These are phyloP conservation scores for Cryphonectria japonica DNA, from an alignment of 2,329 filamentous ascomycete genomes.

Conservation along the genomic window DNA sequence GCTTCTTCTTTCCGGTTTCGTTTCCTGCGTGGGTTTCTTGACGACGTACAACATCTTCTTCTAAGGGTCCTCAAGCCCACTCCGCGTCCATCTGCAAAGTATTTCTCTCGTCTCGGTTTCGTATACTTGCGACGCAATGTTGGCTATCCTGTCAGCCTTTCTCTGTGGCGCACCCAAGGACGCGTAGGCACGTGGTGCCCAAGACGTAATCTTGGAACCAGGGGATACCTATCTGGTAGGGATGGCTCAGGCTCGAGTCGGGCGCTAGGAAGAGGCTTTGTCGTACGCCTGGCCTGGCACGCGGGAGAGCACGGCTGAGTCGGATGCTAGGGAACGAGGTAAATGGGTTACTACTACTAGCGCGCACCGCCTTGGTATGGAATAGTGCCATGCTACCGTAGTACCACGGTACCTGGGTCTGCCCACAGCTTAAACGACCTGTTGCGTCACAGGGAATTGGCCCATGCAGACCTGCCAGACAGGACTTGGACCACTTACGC, in stretches of 20 bases:
- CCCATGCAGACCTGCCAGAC: neutral
- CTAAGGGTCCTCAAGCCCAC: neutral
- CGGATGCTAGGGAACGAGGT: neutral
- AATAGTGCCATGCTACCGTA: neutral
- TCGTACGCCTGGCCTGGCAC: neutral
- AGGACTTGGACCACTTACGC: neutral
- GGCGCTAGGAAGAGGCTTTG: neutral
- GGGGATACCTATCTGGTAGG: neutral
- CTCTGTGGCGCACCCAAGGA: neutral
- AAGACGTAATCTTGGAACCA: neutral
- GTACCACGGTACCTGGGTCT: neutral
- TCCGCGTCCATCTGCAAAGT: neutral
- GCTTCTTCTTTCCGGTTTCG: slow-evolving; percentile 1
- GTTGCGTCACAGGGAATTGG: neutral
- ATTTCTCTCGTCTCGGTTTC: neutral
- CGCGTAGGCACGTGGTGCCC: slow-evolving; percentile 5
- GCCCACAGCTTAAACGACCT: neutral
- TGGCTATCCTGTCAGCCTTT: neutral
- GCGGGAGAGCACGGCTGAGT: neutral
- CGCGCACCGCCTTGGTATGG: neutral
- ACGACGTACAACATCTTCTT: neutral
- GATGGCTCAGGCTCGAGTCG: neutral
- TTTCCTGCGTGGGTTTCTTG: neutral
- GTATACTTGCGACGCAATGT: neutral
- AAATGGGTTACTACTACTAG: neutral